phyloP scores from a whole-genome alignment of 805 yeast species.

The Yueomyces sp. region DNA sequence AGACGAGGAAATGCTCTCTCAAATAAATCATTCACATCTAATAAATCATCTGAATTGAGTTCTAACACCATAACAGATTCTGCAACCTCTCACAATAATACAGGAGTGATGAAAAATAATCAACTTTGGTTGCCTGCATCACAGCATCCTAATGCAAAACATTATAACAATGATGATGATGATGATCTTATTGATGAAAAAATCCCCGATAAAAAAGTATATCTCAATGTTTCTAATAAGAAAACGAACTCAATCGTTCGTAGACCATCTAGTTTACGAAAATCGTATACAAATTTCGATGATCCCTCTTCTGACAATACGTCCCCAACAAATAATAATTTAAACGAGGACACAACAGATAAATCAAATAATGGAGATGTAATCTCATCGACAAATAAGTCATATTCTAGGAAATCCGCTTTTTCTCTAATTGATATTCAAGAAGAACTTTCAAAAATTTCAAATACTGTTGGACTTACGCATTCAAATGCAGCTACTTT shows the following conservation, averaged over 20 bases:
- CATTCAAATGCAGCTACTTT: slow-evolving; percentile 69
- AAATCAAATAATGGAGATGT: not conserved
- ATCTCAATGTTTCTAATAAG: not conserved
- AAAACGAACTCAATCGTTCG: slow-evolving; percentile 14
- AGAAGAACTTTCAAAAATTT: slow-evolving; percentile 54
- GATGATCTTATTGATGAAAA: not conserved
- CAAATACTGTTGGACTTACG: slow-evolving; percentile 62
- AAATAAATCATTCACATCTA: not conserved
- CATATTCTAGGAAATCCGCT: not conserved
- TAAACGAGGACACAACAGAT: not conserved
- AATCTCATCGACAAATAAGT: not conserved
- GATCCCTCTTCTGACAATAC: slow-evolving; percentile 6
- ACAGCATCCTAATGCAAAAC: slow-evolving; percentile 84
- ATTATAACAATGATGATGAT: slow-evolving; percentile 35
- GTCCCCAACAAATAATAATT: not conserved
- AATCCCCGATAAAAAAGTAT: not conserved
- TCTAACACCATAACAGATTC: not conserved
- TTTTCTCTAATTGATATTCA: slow-evolving; percentile 62
- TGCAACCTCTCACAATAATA: not conserved
- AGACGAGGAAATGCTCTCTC: not conserved
- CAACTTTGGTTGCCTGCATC: slow-evolving; percentile 91
- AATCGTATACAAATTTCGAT: slow-evolving; percentile 16
- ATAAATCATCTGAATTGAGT: not conserved
- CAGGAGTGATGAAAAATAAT: slow-evolving; percentile 14
- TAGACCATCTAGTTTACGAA: slow-evolving; percentile 19